Conservation (phyloP, 106 monocot genomes). For the Iris macrosiphon region DNA sequence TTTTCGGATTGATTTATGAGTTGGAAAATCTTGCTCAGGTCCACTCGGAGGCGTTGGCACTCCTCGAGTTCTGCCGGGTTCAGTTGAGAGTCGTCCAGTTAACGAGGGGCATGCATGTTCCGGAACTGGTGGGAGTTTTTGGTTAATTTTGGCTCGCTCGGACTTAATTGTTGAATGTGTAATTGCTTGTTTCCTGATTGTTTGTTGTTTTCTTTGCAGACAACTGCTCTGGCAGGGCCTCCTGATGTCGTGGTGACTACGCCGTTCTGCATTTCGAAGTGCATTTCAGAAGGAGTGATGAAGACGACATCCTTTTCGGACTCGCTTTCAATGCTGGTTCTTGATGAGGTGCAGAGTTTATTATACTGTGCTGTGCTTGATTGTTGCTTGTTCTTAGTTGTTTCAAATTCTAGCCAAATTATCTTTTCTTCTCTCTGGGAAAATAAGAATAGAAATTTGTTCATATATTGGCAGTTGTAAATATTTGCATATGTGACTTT, state of each 20-base stretch:
- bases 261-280: constrained; percentile 73
- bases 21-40: constrained; percentile 33
- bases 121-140: constrained; percentile 48
- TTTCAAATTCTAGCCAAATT: too few relatives aligned
- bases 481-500: too few relatives aligned
- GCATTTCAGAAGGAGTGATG: constrained; percentile 60
- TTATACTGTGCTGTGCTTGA: background rate
- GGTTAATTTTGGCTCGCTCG: background rate
- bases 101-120: constrained; percentile 44
- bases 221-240: constrained; percentile 44
- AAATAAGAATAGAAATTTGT: too few relatives aligned
- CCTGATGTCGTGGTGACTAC: constrained; percentile 82
- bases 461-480: too few relatives aligned
- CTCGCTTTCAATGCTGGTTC: constrained; percentile 68
- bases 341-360: constrained; percentile 66
- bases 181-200: background rate
- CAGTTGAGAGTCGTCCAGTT: constrained; percentile 63
- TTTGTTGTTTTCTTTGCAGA: constrained; percentile 30
- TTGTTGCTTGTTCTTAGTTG: background rate
- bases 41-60: constrained; percentile 46
- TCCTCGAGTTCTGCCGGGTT: constrained; percentile 73
- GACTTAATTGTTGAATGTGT: background rate
- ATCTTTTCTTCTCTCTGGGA: too few relatives aligned
- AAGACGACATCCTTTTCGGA: constrained; percentile 35
- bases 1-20: background rate